These are phyloP conservation scores for Apophysomyces ossiformis DNA, from an alignment of 371 early-diverging fungal genomes.

Conservation along the genomic window DNA sequence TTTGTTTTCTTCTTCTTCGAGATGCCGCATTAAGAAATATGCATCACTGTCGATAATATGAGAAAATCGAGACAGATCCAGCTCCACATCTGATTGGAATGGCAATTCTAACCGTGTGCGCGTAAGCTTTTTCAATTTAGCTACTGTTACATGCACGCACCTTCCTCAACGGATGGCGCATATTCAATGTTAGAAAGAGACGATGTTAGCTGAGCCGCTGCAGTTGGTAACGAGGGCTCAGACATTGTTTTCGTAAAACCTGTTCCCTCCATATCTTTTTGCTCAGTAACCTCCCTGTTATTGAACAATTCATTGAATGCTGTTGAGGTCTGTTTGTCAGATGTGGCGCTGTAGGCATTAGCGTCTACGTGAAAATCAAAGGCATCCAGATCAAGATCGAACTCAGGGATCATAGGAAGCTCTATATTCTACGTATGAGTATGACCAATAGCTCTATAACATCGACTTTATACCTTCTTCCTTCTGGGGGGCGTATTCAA, in stretches of 20 bases:
- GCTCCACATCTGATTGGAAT: not conserved
- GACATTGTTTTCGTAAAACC: not conserved
- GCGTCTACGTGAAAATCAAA: not conserved
- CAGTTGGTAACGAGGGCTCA: not conserved
- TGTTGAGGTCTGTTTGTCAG: not conserved
- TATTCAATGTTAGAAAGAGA: not conserved
- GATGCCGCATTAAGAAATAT: not conserved
- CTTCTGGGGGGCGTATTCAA: not conserved
- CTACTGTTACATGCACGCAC: not conserved
- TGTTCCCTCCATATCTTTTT: not conserved
- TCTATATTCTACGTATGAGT: not conserved
- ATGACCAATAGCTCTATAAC: not conserved
- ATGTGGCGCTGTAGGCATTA: not conserved
- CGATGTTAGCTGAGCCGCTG: not conserved
- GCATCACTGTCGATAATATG: not conserved
- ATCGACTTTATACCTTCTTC: not conserved
- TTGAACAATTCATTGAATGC: not conserved
- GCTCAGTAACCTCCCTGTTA: not conserved
- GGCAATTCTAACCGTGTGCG: not conserved
- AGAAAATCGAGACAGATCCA: not conserved
- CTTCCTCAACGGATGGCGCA: not conserved
- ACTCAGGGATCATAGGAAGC: not conserved
- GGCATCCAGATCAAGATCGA: not conserved
- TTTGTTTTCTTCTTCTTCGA: not conserved
- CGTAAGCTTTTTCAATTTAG: not conserved